These are phyloP conservation scores for Cadophora luteo-olivacea DNA, from an alignment of 2,329 filamentous ascomycete genomes.

Conservation along the genomic window DNA sequence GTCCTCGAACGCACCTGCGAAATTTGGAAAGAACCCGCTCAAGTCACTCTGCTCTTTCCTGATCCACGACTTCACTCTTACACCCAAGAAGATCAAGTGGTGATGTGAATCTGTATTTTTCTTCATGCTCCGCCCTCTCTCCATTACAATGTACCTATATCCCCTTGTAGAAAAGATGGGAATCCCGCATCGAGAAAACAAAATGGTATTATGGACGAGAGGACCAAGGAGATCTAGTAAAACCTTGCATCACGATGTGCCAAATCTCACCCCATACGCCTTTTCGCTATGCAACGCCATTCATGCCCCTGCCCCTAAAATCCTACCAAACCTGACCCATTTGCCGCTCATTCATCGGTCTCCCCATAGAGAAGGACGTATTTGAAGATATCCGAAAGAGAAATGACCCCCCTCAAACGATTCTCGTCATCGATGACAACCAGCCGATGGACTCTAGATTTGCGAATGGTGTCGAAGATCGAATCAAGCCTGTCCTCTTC, in stretches of 20 bases:
- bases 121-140: background rate
- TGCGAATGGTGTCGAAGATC: conserved; percentile 95
- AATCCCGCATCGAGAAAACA: conserved; percentile 11
- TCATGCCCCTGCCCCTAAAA: conserved; percentile 32
- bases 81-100: background rate
- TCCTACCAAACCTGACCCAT: conserved; percentile 31
- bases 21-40: background rate
- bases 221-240: conserved; percentile 40
- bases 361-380: conserved; percentile 79
- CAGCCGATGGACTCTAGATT: conserved; percentile 90
- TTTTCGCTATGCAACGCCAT: conserved; percentile 47
- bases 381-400: conserved; percentile 93
- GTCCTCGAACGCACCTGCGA: conserved; percentile 20
- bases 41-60: background rate
- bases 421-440: conserved; percentile 92
- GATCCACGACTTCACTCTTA: background rate
- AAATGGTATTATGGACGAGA: conserved; percentile 34
- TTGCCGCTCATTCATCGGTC: conserved; percentile 38
- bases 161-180: conserved; percentile 9
- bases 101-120: conserved; percentile 16
- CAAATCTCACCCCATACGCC: conserved; percentile 42
- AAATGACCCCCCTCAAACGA: conserved; percentile 86
- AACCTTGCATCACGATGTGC: conserved; percentile 35
- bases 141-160: conserved; percentile 14
- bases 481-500: conserved; percentile 91